A percentile compares a stretch with the other conserved stretches of the same genome.
These are phyloP conservation scores for Teratosphaeriaceae sp. DNA, from an alignment of 2,329 filamentous ascomycete genomes.

Conservation along the genomic window DNA sequence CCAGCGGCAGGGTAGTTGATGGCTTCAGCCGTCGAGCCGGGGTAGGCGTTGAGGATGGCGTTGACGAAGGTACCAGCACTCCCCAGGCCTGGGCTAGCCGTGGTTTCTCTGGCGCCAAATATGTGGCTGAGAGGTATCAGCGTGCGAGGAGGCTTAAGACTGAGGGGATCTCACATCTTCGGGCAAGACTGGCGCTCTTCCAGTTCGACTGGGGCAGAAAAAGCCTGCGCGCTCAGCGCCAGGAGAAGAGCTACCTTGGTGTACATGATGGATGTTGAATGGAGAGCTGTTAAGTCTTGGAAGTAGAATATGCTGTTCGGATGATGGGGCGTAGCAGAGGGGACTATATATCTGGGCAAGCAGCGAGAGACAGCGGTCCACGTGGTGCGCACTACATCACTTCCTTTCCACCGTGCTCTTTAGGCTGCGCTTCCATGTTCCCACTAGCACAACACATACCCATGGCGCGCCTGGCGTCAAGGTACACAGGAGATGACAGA, in stretches of 20 bases:
- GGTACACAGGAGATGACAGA: no score
- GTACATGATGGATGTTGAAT: slow-evolving; percentile 6
- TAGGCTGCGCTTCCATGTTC: not conserved
- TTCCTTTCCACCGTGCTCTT: not conserved
- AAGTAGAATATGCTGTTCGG: no score
- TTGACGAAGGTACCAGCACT: slow-evolving; percentile 35
- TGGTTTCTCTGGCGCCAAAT: slow-evolving; percentile 39
- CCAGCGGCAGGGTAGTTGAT: slow-evolving; percentile 53
- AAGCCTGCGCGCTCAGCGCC: slow-evolving; percentile 20
- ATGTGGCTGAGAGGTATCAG: slow-evolving; percentile 21
- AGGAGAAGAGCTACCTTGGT: slow-evolving; percentile 5
- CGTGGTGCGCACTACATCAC: no score
- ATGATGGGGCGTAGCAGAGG: no score
- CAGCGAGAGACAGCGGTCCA: no score
- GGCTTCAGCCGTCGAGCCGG: slow-evolving; percentile 21
- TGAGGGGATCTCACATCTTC: slow-evolving; percentile 20
- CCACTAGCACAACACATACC: no score
- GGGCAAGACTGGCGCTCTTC: slow-evolving; percentile 25
- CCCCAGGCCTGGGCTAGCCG: slow-evolving; percentile 32
- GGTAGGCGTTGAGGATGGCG: slow-evolving; percentile 31
- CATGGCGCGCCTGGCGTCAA: no score
- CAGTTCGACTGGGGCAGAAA: slow-evolving; percentile 31
- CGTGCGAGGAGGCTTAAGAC: not conserved
- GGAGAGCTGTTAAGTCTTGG: not conserved
- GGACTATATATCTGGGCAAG: not conserved